A percentile compares a stretch with the other conserved stretches of the same genome.
Conservation (phyloP, 176 grass and related monocot species). For the Themeda triandra region DNA sequence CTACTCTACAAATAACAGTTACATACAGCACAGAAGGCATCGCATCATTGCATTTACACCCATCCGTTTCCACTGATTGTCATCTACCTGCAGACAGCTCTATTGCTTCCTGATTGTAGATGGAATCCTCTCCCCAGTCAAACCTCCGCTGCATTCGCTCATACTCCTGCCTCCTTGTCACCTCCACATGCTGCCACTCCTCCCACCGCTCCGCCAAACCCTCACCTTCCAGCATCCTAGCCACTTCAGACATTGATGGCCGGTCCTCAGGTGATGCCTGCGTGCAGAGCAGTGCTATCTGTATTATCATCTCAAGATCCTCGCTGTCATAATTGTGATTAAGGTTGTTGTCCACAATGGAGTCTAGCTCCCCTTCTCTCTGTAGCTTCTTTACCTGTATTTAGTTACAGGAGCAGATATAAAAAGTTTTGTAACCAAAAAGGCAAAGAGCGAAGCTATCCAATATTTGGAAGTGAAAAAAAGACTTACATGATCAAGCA, state of each 20-base stretch:
- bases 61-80: background rate
- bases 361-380: slow-evolving; percentile 58
- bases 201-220: slow-evolving; percentile 75
- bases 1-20: background rate
- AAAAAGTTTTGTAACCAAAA: background rate
- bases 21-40: background rate
- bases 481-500: slow-evolving; percentile 77
- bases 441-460: background rate
- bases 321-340: slow-evolving; percentile 27
- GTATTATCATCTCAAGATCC: slow-evolving; percentile 75
- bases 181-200: slow-evolving; percentile 86
- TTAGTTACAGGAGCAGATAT: background rate
- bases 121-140: slow-evolving; percentile 62
- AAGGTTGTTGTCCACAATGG: slow-evolving; percentile 71
- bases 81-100: slow-evolving; percentile 69
- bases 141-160: slow-evolving; percentile 52
- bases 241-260: slow-evolving; percentile 81
- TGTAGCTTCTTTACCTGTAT: slow-evolving; percentile 86
- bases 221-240: slow-evolving; percentile 85
- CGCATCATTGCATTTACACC: background rate
- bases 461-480: background rate
- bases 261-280: slow-evolving; percentile 77
- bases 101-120: slow-evolving; percentile 64
- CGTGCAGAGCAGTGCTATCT: slow-evolving; percentile 74
- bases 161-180: slow-evolving; percentile 64